Percentiles rank a stretch among this genome's conserved stretches.
Conservation (phyloP, 208 protist genomes). For the Crithidia expoeki region DNA sequence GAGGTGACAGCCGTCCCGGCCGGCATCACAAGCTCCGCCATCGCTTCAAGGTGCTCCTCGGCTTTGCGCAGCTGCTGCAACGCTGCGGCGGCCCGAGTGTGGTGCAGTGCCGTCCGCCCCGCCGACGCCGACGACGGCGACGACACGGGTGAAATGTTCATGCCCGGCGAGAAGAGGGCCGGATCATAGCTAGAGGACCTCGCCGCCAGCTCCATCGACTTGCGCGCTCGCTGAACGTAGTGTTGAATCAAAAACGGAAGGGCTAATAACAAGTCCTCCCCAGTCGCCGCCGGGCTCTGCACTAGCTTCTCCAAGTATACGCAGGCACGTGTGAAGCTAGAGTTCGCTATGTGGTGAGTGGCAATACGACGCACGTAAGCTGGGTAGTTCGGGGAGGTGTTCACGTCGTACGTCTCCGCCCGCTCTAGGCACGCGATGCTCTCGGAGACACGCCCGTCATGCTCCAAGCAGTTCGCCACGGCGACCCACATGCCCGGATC, state of each 20-base stretch:
- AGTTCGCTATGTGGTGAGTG: constrained; percentile 65
- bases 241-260: constrained; percentile 71
- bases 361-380: constrained; percentile 70
- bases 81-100: constrained; percentile 22
- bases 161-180: constrained; percentile 19
- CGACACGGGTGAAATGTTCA: background rate
- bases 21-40: constrained; percentile 33
- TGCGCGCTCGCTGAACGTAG: constrained; percentile 58
- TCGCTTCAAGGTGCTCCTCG: constrained; percentile 21
- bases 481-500: constrained; percentile 95
- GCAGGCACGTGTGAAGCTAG: constrained; percentile 53
- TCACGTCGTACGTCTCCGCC: constrained; percentile 66
- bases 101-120: constrained; percentile 9
- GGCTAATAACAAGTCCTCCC: constrained; percentile 64
- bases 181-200: constrained; percentile 60
- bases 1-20: constrained; percentile 3
- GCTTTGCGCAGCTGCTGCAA: constrained; percentile 34
- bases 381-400: constrained; percentile 52
- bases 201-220: constrained; percentile 48
- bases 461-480: constrained; percentile 80
- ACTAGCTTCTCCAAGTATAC: constrained; percentile 76
- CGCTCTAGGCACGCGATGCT: constrained; percentile 78
- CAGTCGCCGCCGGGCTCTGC: constrained; percentile 36
- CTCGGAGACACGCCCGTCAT: constrained; percentile 71
- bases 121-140: constrained; percentile 13